These are phyloP conservation scores for Strobilomyces confusus DNA, from an alignment of 768 basidiomycete genomes.

Conservation along the genomic window DNA sequence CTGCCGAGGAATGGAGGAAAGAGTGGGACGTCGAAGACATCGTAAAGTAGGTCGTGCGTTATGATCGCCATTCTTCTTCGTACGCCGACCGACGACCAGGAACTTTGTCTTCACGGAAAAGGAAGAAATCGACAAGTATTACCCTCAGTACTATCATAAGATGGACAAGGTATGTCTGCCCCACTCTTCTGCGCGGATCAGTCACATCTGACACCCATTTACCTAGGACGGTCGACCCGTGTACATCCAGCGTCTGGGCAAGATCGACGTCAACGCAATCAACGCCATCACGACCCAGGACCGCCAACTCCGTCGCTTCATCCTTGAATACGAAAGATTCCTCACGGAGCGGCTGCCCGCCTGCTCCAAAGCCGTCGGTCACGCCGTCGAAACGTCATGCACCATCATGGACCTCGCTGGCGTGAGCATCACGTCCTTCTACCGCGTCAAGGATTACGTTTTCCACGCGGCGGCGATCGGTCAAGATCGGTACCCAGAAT, in stretches of 20 bases:
- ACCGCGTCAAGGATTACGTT: conserved; percentile 91
- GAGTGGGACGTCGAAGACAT: conserved; percentile 80
- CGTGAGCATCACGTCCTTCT: conserved; percentile 74
- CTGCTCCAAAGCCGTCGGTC: conserved; percentile 64
- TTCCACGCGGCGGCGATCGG: conserved; percentile 70
- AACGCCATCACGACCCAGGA: conserved; percentile 81
- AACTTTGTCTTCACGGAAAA: conserved; percentile 87
- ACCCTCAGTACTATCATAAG: conserved; percentile 96
- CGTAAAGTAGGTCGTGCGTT: conserved; percentile 44
- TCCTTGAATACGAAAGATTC: conserved; percentile 92
- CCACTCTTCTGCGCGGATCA: not conserved
- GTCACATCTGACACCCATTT: not conserved
- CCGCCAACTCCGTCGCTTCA: conserved; percentile 83
- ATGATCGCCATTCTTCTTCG: not conserved
- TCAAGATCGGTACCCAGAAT: conserved; percentile 89
- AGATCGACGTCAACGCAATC: conserved; percentile 81
- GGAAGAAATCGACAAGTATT: conserved; percentile 81
- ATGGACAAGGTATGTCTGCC: conserved; percentile 68
- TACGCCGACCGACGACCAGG: conserved; percentile 34
- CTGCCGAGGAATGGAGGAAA: conserved; percentile 86
- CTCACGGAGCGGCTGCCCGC: conserved; percentile 76
- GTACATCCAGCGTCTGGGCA: conserved; percentile 91
- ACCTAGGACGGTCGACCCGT: conserved; percentile 87
- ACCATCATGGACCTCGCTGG: conserved; percentile 90
- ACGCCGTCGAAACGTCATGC: conserved; percentile 95